These are phyloP conservation scores for Saraca asoca DNA, from an alignment of 331 rosid genomes.

Conservation along the genomic window DNA sequence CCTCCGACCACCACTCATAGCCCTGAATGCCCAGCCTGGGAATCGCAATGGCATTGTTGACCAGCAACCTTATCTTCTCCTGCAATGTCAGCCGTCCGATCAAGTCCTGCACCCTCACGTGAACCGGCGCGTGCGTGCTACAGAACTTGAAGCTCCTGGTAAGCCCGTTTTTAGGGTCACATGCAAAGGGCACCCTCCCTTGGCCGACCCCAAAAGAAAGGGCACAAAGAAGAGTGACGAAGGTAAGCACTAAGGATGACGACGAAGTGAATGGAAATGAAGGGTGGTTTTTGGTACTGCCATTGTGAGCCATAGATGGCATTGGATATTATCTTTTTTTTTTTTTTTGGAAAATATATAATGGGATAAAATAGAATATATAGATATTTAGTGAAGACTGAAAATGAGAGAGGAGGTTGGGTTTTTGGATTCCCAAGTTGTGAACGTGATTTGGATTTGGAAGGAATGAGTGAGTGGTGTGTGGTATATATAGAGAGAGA, in stretches of 20 bases:
- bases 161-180: conserved; percentile 62
- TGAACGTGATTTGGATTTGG: not conserved
- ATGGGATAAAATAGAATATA: too few species aligned
- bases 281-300: too few species aligned
- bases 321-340: not conserved
- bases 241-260: not conserved
- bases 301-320: not conserved
- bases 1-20: conserved; percentile 99
- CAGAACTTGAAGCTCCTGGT: conserved; percentile 69
- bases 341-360: too few species aligned
- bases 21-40: conserved; percentile 80
- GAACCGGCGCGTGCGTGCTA: conserved; percentile 39
- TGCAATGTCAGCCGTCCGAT: conserved; percentile 73
- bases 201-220: conserved; percentile 1
- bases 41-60: conserved; percentile 72
- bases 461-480: not conserved
- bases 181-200: conserved; percentile 76
- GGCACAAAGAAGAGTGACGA: not conserved
- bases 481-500: conserved; percentile 11
- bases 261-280: too few species aligned
- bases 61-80: conserved; percentile 75
- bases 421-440: not conserved
- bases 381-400: too few species aligned
- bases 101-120: conserved; percentile 70
- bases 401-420: too few species aligned